Evolutionary conservation across 164 flowering plant species (phyloP).

Genomic region (Annona squamosa): DNA sequence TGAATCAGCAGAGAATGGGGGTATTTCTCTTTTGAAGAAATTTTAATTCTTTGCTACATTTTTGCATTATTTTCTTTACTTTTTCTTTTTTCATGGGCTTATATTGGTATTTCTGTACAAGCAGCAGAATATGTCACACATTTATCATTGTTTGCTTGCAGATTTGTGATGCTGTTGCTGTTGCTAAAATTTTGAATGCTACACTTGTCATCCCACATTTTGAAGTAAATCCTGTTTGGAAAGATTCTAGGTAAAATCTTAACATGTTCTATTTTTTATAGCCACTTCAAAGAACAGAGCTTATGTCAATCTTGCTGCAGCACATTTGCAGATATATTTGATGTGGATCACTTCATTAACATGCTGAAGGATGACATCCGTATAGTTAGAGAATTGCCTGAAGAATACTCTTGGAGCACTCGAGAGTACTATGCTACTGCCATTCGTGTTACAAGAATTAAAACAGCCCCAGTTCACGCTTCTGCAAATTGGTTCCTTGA

Average conservation of each 20-base stretch:
- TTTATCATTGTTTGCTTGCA: not conserved
- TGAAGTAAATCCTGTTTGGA: conserved; percentile 97
- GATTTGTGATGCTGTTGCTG: conserved; percentile 99
- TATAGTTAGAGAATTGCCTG: conserved; percentile 76
- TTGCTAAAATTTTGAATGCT: conserved; percentile 93
- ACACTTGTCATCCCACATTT: conserved; percentile 90
- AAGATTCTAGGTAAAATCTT: conserved; percentile 71
- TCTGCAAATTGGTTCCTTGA: conserved; percentile 91
- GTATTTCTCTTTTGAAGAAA: conserved; percentile 24
- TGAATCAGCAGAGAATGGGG: conserved; percentile 99
- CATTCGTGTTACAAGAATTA: conserved; percentile 78
- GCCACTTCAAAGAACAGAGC: not conserved
- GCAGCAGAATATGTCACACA: not conserved
- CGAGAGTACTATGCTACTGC: conserved; percentile 93
- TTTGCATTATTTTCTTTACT: not conserved
- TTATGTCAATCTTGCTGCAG: conserved; percentile 37
- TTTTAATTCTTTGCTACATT: not conserved
- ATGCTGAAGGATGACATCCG: conserved; percentile 79
- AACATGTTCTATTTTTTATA: not conserved
- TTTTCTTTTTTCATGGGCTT: not conserved
- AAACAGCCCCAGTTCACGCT: conserved; percentile 94
- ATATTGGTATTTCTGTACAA: not conserved
- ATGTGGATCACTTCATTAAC: conserved; percentile 91
- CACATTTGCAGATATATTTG: conserved; percentile 87
- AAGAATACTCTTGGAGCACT: conserved; percentile 88